Evolutionary conservation across 1,139 yeast genomes (phyloP).

Genomic region (Hemisphaericaspora subhashii): DNA sequence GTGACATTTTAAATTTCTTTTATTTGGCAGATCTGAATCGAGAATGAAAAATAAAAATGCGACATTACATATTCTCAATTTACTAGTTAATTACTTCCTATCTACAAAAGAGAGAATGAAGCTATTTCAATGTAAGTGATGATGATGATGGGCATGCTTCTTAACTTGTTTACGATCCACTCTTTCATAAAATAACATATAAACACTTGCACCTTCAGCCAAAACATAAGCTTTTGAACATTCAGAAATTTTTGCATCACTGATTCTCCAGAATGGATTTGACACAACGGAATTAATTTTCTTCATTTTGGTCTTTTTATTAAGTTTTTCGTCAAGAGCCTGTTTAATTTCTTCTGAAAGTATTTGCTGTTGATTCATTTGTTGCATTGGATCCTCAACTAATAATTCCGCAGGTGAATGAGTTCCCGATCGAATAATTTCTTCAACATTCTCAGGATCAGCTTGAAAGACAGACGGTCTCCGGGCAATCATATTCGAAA

Average conservation of each 20-base stretch:
- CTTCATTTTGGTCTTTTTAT: slow-evolving; percentile 38
- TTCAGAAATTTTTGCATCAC: slow-evolving; percentile 72
- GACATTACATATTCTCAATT: no score
- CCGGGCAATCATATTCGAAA: slow-evolving; percentile 46
- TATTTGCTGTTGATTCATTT: not conserved
- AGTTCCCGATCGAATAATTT: slow-evolving; percentile 40
- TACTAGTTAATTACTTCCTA: no score
- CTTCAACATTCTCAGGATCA: slow-evolving; percentile 37
- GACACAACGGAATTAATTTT: slow-evolving; percentile 55
- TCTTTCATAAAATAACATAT: slow-evolving; percentile 79
- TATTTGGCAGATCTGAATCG: not conserved
- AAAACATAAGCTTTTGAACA: slow-evolving; percentile 60
- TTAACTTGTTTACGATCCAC: slow-evolving; percentile 32
- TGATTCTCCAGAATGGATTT: slow-evolving; percentile 82
- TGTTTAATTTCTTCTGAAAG: not conserved
- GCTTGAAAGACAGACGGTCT: slow-evolving; percentile 45
- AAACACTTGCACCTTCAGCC: slow-evolving; percentile 70
- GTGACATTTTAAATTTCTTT: slow-evolving; percentile 1
- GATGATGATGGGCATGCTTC: slow-evolving; percentile 7
- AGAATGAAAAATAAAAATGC: no score
- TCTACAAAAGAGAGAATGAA: no score
- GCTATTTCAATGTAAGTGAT: not conserved
- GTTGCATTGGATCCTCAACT: slow-evolving; percentile 31
- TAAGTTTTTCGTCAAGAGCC: slow-evolving; percentile 2
- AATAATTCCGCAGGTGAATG: slow-evolving; percentile 47